Base-by-base conservation (phyloP, 345 rosid species). In the Brassica incana region DNA sequence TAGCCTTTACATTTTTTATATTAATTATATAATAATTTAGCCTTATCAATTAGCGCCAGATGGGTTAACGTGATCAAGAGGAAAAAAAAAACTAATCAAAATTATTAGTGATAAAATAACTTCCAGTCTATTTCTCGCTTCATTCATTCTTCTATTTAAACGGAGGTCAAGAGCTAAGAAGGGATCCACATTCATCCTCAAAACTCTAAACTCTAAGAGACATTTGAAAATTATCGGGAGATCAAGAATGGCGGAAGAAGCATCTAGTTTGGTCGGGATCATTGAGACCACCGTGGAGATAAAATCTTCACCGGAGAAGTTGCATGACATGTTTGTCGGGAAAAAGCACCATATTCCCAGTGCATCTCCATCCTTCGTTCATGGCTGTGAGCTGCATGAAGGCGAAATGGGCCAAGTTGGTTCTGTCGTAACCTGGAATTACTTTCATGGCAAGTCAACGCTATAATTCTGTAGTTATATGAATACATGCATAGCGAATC, bases 371-470 rank as follows among this genome's bases (percentile, higher is more conserved):
- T 65, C 59, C 6, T 72, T 71, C 8, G 18, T 87, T 4, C 80
- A 81, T 10, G 75, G 71, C 1, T 14, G 25, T 65, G 71, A 74
- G 52, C 65, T 87, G 4, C 84, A 83, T 54, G 80, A 85, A 36
- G 89, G 88, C 43, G 85, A 85, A 1, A 81, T 68, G 62, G 89
- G 86, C 1, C 77, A 76, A 5, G 61, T 65, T 11, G 87, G 85
- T 15, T n/a, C 80, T 38, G 29, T 84, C 38, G 1, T 82, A 71
- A 10, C 12, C 54, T 86, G 85, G 84, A 74, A 73, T 35, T 86
- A 84, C 29, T 15, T 74, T 65, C 84, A 77, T 71, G 71, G 71
- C 48, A 75, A 62, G 45, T 63, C 61, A 43, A 45, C 7, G 27
- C 15, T 43, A 14, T 23, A 45, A 10, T 45, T 45, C 5, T 43